Conservation (phyloP, 108 stramenopile species). For the Cyclostephanos tholiformis region DNA sequence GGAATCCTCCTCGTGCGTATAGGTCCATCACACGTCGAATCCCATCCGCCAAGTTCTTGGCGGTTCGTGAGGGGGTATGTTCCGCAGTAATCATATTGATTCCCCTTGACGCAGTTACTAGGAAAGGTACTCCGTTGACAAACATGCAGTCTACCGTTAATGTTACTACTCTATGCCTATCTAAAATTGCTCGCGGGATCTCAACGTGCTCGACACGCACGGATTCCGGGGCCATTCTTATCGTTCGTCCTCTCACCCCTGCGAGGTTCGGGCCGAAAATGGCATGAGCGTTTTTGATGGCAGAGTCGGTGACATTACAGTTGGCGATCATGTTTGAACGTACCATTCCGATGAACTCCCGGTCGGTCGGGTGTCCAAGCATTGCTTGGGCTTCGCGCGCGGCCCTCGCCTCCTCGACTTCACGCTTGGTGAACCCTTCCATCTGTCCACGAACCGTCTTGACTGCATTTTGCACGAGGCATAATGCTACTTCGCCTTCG, state of each 20-base stretch:
- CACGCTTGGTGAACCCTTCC: constrained; percentile 17
- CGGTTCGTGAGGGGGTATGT: constrained; percentile 17
- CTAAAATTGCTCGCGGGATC: constrained; percentile 26
- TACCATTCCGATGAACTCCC: constrained; percentile 19
- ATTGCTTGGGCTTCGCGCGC: constrained; percentile 8
- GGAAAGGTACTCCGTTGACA: constrained; percentile 45
- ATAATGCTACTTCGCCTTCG: not conserved
- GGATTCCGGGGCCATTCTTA: constrained; percentile 2
- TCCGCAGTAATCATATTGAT: constrained; percentile 33
- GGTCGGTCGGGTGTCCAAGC: constrained; percentile 11
- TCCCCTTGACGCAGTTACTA: constrained; percentile 34
- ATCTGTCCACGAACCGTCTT: constrained; percentile 1
- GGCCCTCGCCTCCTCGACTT: constrained; percentile 1
- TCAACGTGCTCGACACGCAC: constrained; percentile 16
- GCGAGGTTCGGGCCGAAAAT: constrained; percentile 33
- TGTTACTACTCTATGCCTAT: too few relatives aligned
- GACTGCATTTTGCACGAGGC: not conserved
- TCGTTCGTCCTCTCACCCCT: constrained; percentile 35
- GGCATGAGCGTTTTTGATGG: constrained; percentile 12
- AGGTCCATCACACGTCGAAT: not conserved
- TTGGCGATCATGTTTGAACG: constrained; percentile 8
- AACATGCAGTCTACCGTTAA: constrained; percentile 40
- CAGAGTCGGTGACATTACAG: constrained; percentile 18
- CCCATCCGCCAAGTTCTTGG: not conserved
- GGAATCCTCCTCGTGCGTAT: constrained; percentile 23